Evolutionary conservation across 805 yeast genomes (phyloP), one percentile per base, ranked within the genome.

Genomic region (Candida coquimbonensis): DNA sequence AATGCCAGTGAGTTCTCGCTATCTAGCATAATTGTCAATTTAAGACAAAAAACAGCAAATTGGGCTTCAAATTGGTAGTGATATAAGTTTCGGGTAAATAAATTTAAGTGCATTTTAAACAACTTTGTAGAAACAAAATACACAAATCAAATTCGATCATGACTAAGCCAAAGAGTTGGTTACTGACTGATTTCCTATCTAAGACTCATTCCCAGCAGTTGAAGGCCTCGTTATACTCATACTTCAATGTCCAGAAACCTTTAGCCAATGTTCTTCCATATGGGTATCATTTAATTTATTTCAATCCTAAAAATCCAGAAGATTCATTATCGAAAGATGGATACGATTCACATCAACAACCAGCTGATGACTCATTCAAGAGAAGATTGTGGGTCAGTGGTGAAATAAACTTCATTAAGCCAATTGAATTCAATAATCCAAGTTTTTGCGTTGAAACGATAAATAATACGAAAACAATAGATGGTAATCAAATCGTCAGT

Each of bases 371-470:
- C 33, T 40, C 24, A 53, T 83, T 74, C 54, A 65, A 62, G 31
- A 64, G 91, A 49, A 68, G 96, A 24, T 73, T 90, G 77, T 89
- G 96, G 96, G 80, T 75, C 0, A 77, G 81, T 31, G 96, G 96
- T 3, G 62, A 70, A 21, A 65, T 89, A 32, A 60, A 63, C 24
- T 76, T 73, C 51, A 49, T 60, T 1, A 56, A 66, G 26, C 62
- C 67, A 2, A 47, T 76, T 11, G 42, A 27, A 17, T 66, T 68
- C 38, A 74, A 73, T 7, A 65, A 63, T 24, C 56, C 53, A 3
- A 61, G 78, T 7, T 47, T 49, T 0, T 83, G 93, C 54, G 53
- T 52, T 7, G 96, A 89, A 55, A 61, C 59, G 0, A 65, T 87
- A 1, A 59, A 60, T 3, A 59, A 66, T 13, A 69, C 74, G 4